phyloP scores from a whole-genome alignment of 768 basidiomycete species.

The Gloeostereum incarnatum region DNA sequence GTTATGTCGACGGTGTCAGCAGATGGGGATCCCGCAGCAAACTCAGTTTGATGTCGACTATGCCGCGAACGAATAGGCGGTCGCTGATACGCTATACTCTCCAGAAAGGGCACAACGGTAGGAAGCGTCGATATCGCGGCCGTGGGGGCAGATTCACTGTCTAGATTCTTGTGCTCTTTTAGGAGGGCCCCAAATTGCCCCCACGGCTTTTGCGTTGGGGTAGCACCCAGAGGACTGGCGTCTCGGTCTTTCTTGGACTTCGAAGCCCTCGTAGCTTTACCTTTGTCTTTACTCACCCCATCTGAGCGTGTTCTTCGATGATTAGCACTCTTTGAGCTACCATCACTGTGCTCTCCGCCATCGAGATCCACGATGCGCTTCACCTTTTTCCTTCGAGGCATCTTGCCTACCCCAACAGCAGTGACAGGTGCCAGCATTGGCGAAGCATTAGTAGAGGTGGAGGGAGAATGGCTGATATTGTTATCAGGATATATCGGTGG shows the following conservation, averaged over 20 bases:
- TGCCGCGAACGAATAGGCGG: conserved; percentile 35
- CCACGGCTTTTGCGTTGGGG: conserved; percentile 8
- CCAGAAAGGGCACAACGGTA: no score
- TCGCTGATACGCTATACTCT: no score
- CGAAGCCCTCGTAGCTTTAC: conserved; percentile 9
- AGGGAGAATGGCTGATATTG: conserved; percentile 16
- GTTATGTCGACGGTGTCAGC: conserved; percentile 7
- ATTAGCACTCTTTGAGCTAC: conserved; percentile 13
- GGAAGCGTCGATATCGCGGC: no score
- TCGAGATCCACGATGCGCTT: conserved; percentile 79
- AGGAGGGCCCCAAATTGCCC: conserved; percentile 5
- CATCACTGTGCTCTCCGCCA: conserved; percentile 31
- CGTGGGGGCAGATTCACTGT: conserved; percentile 5
- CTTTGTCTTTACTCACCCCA: conserved; percentile 14
- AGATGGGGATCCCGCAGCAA: conserved; percentile 16
- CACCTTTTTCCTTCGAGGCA: conserved; percentile 47
- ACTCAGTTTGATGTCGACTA: conserved; percentile 42
- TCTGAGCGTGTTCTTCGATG: conserved; percentile 25
- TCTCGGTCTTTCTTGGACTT: conserved; percentile 11
- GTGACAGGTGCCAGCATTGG: conserved; percentile 30
- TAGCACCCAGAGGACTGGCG: conserved; percentile 3
- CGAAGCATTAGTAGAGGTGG: conserved; percentile 32
- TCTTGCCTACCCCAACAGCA: conserved; percentile 24
- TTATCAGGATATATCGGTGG: conserved; percentile 10
- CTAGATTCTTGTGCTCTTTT: conserved; percentile 1